phyloP scores from a whole-genome alignment of 2,329 filamentous ascomycete species.

The Diaporthe caulivora region DNA sequence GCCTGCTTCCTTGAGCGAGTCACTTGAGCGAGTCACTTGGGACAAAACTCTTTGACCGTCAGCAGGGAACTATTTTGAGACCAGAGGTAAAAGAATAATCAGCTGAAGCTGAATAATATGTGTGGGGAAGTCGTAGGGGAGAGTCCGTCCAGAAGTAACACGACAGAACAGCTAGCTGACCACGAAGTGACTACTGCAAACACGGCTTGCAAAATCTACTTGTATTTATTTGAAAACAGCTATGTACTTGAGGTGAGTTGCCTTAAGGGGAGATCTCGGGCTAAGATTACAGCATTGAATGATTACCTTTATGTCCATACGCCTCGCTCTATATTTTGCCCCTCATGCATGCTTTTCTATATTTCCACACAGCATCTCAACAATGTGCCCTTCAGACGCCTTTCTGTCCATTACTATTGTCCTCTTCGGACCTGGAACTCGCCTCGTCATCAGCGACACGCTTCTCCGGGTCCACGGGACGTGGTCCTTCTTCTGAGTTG shows the following conservation, averaged over 20 bases:
- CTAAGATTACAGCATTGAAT: neutral
- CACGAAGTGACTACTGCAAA: neutral
- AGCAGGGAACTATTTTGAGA: neutral
- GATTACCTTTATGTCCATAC: neutral
- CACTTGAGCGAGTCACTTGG: too few species aligned
- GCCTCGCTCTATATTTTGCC: neutral
- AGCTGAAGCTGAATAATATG: neutral
- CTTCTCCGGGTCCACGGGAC: neutral
- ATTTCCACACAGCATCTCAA: neutral
- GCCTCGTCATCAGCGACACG: neutral
- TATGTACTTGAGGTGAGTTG: neutral
- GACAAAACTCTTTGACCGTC: neutral
- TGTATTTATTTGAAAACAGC: neutral
- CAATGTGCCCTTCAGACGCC: neutral
- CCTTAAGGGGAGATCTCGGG: slow-evolving; percentile 8
- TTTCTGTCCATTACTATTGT: neutral
- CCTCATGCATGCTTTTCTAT: neutral
- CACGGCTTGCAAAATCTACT: neutral
- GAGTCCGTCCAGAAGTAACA: neutral
- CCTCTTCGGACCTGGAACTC: neutral
- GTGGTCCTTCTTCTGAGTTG: neutral
- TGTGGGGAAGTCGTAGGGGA: neutral
- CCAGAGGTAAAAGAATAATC: neutral
- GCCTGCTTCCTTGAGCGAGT: neutral
- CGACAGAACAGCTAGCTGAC: neutral